A percentile compares a stretch with the other conserved stretches of the same genome.
Evolutionary conservation across 176 grass and related monocot genomes (phyloP).

Genomic region (Eragrostis nindensis): DNA sequence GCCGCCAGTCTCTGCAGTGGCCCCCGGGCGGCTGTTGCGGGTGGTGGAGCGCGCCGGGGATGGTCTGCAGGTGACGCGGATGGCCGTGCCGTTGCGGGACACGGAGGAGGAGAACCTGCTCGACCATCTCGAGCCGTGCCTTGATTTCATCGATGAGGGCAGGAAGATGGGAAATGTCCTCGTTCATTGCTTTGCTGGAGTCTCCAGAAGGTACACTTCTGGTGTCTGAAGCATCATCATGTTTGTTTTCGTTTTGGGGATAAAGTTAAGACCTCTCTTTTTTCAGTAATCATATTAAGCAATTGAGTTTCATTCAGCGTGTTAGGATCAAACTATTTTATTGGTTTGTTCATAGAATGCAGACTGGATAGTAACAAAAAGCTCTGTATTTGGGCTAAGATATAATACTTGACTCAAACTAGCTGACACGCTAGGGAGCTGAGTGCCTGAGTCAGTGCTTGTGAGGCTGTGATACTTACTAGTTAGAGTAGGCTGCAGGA

Average conservation of each 20-base stretch:
- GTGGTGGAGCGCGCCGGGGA: conserved; percentile 70
- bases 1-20: conserved; percentile 37
- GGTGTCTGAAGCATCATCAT: neutral
- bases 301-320: neutral
- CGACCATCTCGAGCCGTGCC: conserved; percentile 73
- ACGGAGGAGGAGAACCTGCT: conserved; percentile 88
- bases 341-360: neutral
- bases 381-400: neutral
- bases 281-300: neutral
- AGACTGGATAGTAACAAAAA: neutral
- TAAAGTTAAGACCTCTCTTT: neutral
- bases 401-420: neutral
- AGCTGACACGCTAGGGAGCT: neutral
- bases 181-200: conserved; percentile 90
- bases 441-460: neutral
- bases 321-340: neutral
- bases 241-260: neutral
- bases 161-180: conserved; percentile 65
- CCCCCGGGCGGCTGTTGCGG: conserved; percentile 50
- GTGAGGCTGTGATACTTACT: neutral
- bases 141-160: conserved; percentile 75
- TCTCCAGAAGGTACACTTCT: conserved; percentile 71
- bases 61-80: conserved; percentile 67
- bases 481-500: neutral
- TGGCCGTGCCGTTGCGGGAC: conserved; percentile 82